phyloP scores from a whole-genome alignment of 148 eudicot genomes.

The Mesembryanthemum crystallinum region DNA sequence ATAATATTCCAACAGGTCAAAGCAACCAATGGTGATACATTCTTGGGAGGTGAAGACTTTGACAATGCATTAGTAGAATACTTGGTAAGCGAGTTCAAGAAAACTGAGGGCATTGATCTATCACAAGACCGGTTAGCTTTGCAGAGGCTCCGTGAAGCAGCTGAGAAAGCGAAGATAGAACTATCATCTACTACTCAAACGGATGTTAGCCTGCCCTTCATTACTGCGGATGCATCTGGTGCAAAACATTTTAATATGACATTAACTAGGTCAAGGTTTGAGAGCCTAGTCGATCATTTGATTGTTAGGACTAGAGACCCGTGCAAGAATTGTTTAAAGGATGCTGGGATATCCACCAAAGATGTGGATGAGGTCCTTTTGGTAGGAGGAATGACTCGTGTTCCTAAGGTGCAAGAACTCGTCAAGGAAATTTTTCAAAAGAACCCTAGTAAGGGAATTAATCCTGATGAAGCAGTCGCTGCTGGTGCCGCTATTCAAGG shows the following conservation, averaged over 20 bases:
- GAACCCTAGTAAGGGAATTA: constrained; percentile 42
- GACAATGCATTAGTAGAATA: constrained; percentile 37
- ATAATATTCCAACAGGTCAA: constrained; percentile 26
- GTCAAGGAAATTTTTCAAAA: constrained; percentile 43
- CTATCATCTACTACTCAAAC: constrained; percentile 43
- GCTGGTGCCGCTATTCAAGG: constrained; percentile 54
- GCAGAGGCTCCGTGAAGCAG: constrained; percentile 47
- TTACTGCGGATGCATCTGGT: constrained; percentile 40
- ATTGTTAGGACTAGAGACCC: constrained; percentile 40
- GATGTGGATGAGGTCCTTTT: constrained; percentile 47
- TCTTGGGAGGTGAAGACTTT: constrained; percentile 44
- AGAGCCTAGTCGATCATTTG: constrained; percentile 41
- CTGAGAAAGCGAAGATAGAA: constrained; percentile 51
- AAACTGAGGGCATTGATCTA: constrained; percentile 40
- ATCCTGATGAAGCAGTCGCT: constrained; percentile 53
- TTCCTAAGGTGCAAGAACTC: constrained; percentile 45
- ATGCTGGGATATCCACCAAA: constrained; percentile 40
- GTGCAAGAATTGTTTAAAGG: constrained; percentile 48
- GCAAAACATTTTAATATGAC: constrained; percentile 41
- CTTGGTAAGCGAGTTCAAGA: constrained; percentile 39
- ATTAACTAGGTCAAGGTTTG: constrained; percentile 39
- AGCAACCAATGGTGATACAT: constrained; percentile 44
- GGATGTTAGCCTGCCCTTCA: constrained; percentile 39
- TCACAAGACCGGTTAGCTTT: constrained; percentile 38
- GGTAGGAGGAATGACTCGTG: constrained; percentile 52